These are phyloP conservation scores for Panellus pusillus DNA, from an alignment of 768 basidiomycete species.

Conservation along the genomic window DNA sequence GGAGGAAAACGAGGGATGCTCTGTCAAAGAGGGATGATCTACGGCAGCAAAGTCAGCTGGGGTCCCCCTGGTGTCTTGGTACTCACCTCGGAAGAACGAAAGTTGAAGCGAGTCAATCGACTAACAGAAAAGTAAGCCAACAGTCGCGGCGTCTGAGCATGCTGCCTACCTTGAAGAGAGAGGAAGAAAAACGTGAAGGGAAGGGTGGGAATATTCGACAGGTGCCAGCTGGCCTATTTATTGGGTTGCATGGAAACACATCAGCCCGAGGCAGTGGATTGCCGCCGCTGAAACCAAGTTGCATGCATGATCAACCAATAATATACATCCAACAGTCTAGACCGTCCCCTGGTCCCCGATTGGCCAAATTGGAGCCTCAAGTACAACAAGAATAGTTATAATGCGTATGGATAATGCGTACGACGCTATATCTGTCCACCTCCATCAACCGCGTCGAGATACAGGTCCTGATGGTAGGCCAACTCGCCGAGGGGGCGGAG, in stretches of 20 bases:
- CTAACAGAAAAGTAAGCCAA: slow-evolving; percentile 20
- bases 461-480: slow-evolving; percentile 37
- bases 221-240: slow-evolving; percentile 16
- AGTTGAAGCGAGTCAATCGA: slow-evolving; percentile 62
- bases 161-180: slow-evolving; percentile 32
- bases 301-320: background rate
- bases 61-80: background rate
- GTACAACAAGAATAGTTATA: background rate
- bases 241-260: slow-evolving; percentile 16
- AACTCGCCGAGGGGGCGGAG: slow-evolving; percentile 24
- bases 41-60: slow-evolving; percentile 18
- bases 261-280: slow-evolving; percentile 5
- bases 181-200: slow-evolving; percentile 35
- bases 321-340: background rate
- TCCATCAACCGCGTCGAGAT: slow-evolving; percentile 26
- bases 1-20: slow-evolving; percentile 56
- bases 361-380: too few species aligned
- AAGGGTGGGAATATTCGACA: slow-evolving; percentile 19
- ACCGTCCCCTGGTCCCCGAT: too few species aligned
- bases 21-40: slow-evolving; percentile 77
- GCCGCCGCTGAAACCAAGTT: background rate
- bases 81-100: slow-evolving; percentile 56
- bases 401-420: too few species aligned
- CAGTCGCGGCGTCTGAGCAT: too few species aligned
- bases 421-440: too few species aligned